Conservation (phyloP, 768 basidiomycete genomes). For the Termitomyces sp. region DNA sequence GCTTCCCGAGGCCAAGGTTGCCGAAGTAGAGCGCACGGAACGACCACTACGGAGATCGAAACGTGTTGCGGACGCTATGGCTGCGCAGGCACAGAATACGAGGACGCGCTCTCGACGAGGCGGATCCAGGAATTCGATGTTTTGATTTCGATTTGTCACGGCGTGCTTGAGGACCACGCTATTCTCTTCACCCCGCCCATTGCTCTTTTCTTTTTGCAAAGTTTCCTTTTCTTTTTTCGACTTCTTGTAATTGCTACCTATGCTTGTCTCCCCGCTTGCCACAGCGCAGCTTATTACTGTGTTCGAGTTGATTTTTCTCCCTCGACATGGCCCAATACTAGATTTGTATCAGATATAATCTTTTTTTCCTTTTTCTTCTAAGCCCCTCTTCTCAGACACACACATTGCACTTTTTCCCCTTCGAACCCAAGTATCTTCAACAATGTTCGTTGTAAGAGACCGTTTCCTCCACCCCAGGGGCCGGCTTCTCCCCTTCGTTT, state of each 20-base stretch:
- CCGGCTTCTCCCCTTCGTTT: not conserved
- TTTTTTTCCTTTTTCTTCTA: not conserved
- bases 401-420: not conserved
- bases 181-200: slow-evolving; percentile 5
- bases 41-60: slow-evolving; percentile 59
- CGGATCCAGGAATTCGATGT: slow-evolving; percentile 36
- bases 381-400: not conserved
- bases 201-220: slow-evolving; percentile 5
- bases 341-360: slow-evolving; percentile 34
- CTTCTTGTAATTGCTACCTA: slow-evolving; percentile 6
- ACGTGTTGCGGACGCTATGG: slow-evolving; percentile 59
- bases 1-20: not conserved
- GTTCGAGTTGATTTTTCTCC: slow-evolving; percentile 6
- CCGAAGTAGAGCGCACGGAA: slow-evolving; percentile 14
- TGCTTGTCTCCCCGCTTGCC: slow-evolving; percentile 4
- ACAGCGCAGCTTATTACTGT: slow-evolving; percentile 10
- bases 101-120: slow-evolving; percentile 35
- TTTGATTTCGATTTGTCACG: slow-evolving; percentile 19
- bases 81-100: slow-evolving; percentile 43
- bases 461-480: not conserved
- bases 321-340: slow-evolving; percentile 11
- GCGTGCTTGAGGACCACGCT: slow-evolving; percentile 5
- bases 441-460: not conserved
- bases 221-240: slow-evolving; percentile 5
- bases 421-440: slow-evolving; percentile 1